Base-by-base conservation (phyloP, 176 grass and related monocot species). In the Oryza meridionalis region DNA sequence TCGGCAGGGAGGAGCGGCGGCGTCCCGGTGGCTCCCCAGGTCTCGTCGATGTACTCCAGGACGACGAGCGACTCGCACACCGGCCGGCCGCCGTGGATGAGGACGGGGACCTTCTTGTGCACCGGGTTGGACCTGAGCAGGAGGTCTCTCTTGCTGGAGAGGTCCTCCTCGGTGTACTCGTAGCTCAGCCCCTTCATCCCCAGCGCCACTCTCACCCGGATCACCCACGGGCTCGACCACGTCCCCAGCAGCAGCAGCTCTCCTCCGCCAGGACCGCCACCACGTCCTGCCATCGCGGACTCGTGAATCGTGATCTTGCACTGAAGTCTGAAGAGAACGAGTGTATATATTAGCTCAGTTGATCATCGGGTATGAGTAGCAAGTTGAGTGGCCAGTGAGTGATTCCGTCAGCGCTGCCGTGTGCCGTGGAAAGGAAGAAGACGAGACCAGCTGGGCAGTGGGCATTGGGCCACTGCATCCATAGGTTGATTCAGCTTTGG, bases 11-110 rank as follows among this genome's bases (percentile, higher is more conserved):
- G 89, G 65, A 91, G 76, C 0, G 65, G 2, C 0, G 81, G 32
- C 2, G 29, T 31, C 29, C 65, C 51, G 44, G 4, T 7, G 0
- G 4, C 8, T 2, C 24, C 4, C 71, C 71, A 88, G 25, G 26
- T 35, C 43, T 91, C 85, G 70, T 88, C 85, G 71, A 88, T 16
- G 77, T 88, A 91, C 72, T 85, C 63, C 10, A 88, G 43, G 51
- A 91, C 51, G 45, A 81, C 85, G 71, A 77, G 66, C 9, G 85
- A 88, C 82, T 91, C 89, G 77, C 85, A 91, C 72, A 88, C 81
- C n/a, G 85, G 55, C 29, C 25, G 26, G 71, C 44, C 85, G 43
- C 21, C 26, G 65, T 91, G 81, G 82, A 91, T 63, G 14, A 91
- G 82, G 15, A 85, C 85, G 0, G 89, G 89, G 43, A 90, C 85